phyloP scores from a whole-genome alignment of 192 early-diverging fungal genomes.

The Backusella tarrabulga region DNA sequence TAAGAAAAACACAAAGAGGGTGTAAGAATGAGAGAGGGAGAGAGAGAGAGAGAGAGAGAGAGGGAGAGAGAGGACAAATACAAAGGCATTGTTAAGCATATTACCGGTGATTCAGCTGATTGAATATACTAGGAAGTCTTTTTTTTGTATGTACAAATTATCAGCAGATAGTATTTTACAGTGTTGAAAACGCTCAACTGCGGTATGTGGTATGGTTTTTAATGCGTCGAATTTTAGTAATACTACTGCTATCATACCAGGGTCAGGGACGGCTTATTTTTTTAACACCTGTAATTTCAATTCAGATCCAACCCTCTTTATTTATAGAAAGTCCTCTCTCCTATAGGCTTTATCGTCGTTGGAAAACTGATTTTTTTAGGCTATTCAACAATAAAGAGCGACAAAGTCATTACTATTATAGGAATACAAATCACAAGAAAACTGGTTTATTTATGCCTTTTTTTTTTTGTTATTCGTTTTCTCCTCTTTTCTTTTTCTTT shows the following conservation, averaged over 20 bases:
- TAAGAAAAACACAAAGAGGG: too few relatives aligned
- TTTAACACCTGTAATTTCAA: background rate
- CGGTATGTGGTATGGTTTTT: background rate
- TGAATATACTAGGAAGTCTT: background rate
- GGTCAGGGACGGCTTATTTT: conserved; percentile 4
- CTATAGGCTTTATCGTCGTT: background rate
- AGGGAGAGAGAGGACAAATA: background rate
- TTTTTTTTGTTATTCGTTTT: conserved; percentile 3
- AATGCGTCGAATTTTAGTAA: conserved; percentile 3
- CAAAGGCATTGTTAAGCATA: background rate
- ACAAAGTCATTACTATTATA: background rate
- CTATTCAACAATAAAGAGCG: background rate
- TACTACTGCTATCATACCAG: conserved; percentile 1
- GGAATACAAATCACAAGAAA: background rate
- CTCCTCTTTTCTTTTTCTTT: conserved; percentile 4
- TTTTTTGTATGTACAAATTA: background rate
- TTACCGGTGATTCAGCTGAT: background rate
- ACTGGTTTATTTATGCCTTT: conserved; percentile 1
- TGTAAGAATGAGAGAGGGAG: too few relatives aligned
- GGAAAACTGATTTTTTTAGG: background rate
- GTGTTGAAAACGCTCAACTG: background rate
- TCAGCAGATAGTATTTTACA: background rate
- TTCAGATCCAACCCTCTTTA: background rate
- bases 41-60: too few relatives aligned
- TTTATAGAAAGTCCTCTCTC: background rate